Conservation (phyloP, 129 eudicot genomes). For the Lactuca sativa region DNA sequence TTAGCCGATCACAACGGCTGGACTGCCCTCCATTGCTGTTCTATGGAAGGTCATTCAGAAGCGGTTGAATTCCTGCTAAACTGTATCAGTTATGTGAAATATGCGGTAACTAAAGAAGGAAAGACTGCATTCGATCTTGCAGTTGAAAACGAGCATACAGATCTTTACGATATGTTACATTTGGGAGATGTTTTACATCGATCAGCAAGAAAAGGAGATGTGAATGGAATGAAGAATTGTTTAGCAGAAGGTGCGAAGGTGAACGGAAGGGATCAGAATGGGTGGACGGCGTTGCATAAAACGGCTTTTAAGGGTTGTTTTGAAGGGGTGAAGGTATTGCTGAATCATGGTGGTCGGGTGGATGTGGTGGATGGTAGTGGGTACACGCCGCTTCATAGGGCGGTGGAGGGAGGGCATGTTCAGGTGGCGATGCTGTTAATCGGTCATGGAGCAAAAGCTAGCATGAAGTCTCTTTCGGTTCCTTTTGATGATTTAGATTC, state of each 20-base stretch:
- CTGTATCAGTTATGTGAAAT: constrained; percentile 40
- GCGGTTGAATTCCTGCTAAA: constrained; percentile 46
- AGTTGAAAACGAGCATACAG: constrained; percentile 43
- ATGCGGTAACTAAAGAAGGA: constrained; percentile 54
- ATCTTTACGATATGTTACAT: constrained; percentile 44
- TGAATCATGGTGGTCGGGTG: constrained; percentile 60
- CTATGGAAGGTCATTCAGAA: constrained; percentile 46
- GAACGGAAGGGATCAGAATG: constrained; percentile 71
- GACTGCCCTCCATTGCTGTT: constrained; percentile 61
- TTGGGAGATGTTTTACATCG: constrained; percentile 53
- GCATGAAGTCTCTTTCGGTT: constrained; percentile 47
- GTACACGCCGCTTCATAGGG: constrained; percentile 64
- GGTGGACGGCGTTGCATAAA: constrained; percentile 81
- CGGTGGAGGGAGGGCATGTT: constrained; percentile 63
- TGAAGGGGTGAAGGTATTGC: constrained; percentile 57
- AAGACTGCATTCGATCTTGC: constrained; percentile 68
- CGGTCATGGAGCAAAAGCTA: constrained; percentile 67
- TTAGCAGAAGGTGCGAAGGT: constrained; percentile 56
- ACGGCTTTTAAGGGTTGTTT: constrained; percentile 62
- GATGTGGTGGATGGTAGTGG: constrained; percentile 60
- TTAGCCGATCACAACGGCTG: constrained; percentile 42
- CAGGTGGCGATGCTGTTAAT: constrained; percentile 53
- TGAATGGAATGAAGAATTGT: constrained; percentile 43
- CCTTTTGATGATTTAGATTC: constrained; percentile 50
- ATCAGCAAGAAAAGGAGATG: constrained; percentile 56